These are phyloP conservation scores for Mycena kentingensis DNA, from an alignment of 768 basidiomycete species.

Conservation along the genomic window DNA sequence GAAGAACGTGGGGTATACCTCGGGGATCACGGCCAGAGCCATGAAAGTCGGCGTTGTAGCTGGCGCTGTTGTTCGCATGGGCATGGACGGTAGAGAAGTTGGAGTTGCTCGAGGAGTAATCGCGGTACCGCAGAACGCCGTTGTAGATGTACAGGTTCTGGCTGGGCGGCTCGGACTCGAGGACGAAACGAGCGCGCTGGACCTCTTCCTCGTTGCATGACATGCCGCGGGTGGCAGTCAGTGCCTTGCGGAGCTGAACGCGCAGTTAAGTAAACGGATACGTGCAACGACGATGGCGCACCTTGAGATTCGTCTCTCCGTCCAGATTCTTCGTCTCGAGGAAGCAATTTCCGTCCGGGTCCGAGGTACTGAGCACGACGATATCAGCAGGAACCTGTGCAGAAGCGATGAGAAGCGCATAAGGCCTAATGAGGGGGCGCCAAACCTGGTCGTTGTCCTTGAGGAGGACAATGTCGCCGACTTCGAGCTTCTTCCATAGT, in stretches of 20 bases:
- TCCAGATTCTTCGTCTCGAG: conserved; percentile 98
- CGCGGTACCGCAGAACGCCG: conserved; percentile 72
- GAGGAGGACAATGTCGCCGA: conserved; percentile 91
- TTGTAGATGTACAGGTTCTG: conserved; percentile 92
- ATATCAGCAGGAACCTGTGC: conserved; percentile 85
- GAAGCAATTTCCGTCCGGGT: conserved; percentile 90
- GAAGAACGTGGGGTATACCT: neutral
- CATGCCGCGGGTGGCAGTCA: conserved; percentile 76
- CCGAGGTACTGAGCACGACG: conserved; percentile 88
- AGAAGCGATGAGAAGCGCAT: neutral
- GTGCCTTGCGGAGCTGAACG: conserved; percentile 60
- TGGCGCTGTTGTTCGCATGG: conserved; percentile 3
- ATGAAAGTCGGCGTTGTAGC: conserved; percentile 11
- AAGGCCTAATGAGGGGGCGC: neutral
- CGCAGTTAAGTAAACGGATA: neutral
- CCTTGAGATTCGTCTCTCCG: conserved; percentile 94
- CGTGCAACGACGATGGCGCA: neutral
- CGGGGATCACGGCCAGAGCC: neutral
- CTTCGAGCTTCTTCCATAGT: conserved; percentile 97
- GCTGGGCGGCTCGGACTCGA: conserved; percentile 93
- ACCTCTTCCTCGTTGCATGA: conserved; percentile 80
- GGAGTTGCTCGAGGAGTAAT: conserved; percentile 12
- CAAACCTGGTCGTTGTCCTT: conserved; percentile 81
- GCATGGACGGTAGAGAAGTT: conserved; percentile 18
- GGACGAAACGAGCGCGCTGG: conserved; percentile 80